These are phyloP conservation scores for Fusarium virguliforme DNA, from an alignment of 2,329 filamentous ascomycete species.

Conservation along the genomic window DNA sequence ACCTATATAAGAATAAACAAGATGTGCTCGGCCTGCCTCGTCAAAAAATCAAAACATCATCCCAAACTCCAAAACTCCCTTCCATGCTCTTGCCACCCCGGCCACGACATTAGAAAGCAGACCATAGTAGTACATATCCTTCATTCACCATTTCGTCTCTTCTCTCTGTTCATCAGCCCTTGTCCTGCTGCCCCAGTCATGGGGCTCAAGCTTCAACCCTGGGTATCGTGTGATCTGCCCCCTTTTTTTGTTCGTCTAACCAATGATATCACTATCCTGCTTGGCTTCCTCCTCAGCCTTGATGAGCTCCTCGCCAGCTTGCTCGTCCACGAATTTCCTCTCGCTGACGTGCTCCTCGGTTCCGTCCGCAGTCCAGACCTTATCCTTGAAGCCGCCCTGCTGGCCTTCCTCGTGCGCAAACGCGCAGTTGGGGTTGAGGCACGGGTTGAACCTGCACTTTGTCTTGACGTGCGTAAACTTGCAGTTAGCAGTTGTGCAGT, in stretches of 20 bases:
- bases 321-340: conserved; percentile 86
- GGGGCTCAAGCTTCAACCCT: conserved; percentile 37
- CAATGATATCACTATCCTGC: conserved; percentile 60
- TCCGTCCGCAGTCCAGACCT: conserved; percentile 84
- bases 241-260: conserved; percentile 39
- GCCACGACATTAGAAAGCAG: conserved; percentile 50
- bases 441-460: conserved; percentile 92
- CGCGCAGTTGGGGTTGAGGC: conserved; percentile 87
- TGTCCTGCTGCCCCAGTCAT: conserved; percentile 25
- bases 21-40: conserved; percentile 28
- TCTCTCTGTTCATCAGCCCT: conserved; percentile 41
- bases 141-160: conserved; percentile 40
- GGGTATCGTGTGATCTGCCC: conserved; percentile 39
- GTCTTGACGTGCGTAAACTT: conserved; percentile 91
- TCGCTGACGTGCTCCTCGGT: conserved; percentile 83
- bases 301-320: conserved; percentile 79
- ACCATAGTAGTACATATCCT: conserved; percentile 52
- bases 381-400: conserved; percentile 86
- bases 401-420: conserved; percentile 96
- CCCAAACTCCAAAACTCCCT: conserved; percentile 49
- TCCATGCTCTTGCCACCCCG: conserved; percentile 50
- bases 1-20: conserved; percentile 44
- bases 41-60: conserved; percentile 24
- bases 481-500: conserved; percentile 86
- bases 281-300: conserved; percentile 68